phyloP scores from a whole-genome alignment of 257 asterid species.

The Paraleonurus japonicus region DNA sequence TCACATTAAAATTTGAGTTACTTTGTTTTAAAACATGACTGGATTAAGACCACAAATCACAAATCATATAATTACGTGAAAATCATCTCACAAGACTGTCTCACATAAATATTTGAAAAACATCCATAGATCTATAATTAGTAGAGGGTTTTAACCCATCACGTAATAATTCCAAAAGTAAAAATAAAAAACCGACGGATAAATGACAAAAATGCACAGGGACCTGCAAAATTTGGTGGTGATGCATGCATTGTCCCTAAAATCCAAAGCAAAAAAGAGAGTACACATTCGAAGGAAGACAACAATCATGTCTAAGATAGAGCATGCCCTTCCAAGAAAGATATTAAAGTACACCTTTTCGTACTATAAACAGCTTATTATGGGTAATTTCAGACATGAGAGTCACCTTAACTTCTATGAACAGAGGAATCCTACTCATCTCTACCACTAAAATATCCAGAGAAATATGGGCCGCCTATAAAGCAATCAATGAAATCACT shows the following conservation, averaged over 20 bases:
- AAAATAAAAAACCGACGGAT: neutral
- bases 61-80: too few relatives aligned
- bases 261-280: neutral
- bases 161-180: slow-evolving; percentile 4
- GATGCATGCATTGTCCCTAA: slow-evolving; percentile 21
- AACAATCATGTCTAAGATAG: slow-evolving; percentile 8
- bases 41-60: neutral
- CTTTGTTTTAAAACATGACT: too few relatives aligned
- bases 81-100: too few relatives aligned
- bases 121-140: neutral
- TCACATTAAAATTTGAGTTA: too few relatives aligned
- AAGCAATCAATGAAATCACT: slow-evolving; percentile 27
- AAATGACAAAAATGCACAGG: slow-evolving; percentile 17
- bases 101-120: too few relatives aligned
- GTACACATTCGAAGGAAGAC: neutral
- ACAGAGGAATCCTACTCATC: slow-evolving; percentile 21
- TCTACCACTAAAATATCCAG: slow-evolving; percentile 4
- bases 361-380: slow-evolving; percentile 27
- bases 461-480: slow-evolving; percentile 22
- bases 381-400: slow-evolving; percentile 22
- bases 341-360: slow-evolving; percentile 27
- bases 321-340: slow-evolving; percentile 27
- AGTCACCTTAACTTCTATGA: slow-evolving; percentile 16
- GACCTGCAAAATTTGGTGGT: neutral
- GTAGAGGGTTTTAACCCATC: neutral